Percentiles rank a stretch among this genome's conserved stretches.
Evolutionary conservation across 768 basidiomycete genomes (phyloP).

Genomic region (Suillus tomentosus): DNA sequence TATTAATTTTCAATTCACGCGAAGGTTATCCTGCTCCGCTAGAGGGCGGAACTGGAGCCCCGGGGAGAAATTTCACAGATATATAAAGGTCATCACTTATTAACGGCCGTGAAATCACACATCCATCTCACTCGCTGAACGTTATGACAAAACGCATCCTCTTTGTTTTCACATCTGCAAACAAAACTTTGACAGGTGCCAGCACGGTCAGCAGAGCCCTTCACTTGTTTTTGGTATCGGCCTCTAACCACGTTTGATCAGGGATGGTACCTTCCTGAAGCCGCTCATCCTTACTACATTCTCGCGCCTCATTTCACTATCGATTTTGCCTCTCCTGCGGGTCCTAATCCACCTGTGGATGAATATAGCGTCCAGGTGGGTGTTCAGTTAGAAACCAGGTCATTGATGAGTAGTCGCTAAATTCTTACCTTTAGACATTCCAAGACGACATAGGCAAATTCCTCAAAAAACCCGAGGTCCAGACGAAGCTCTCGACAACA

Average conservation of each 20-base stretch:
- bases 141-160: conserved; percentile 40
- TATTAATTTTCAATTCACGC: not conserved
- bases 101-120: not conserved
- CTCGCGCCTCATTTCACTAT: conserved; percentile 52
- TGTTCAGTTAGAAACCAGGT: not conserved
- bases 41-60: not conserved
- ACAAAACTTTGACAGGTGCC: conserved; percentile 53
- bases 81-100: conserved; percentile 2
- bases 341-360: conserved; percentile 74
- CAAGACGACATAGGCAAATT: conserved; percentile 62
- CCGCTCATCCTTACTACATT: conserved; percentile 70
- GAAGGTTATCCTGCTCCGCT: not conserved
- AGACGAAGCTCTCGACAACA: conserved; percentile 53
- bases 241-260: conserved; percentile 24
- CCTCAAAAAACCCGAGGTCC: conserved; percentile 57
- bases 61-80: not conserved
- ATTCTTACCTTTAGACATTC: conserved; percentile 41
- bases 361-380: conserved; percentile 51
- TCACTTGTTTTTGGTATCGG: not conserved
- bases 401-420: conserved; percentile 1
- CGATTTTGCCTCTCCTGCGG: conserved; percentile 61
- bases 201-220: conserved; percentile 45
- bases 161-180: conserved; percentile 74
- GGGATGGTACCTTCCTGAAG: conserved; percentile 83
- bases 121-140: conserved; percentile 11